Percentiles rank a stretch among this genome's conserved stretches.
Evolutionary conservation across 1,139 yeast genomes (phyloP).

Genomic region (Saccharomyces uvarum): DNA sequence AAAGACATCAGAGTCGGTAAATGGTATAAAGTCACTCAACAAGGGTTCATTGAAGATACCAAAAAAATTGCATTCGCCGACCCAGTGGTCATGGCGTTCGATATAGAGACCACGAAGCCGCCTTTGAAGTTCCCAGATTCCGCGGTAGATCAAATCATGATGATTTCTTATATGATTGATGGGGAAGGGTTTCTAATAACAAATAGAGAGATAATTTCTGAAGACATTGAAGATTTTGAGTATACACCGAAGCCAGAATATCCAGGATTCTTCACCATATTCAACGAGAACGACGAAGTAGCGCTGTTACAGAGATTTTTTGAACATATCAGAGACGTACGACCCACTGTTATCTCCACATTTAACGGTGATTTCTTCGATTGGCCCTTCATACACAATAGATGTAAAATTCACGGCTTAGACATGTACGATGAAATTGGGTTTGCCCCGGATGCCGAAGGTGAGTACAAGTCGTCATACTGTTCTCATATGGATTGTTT

Average conservation of each 20-base stretch:
- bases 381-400: slow-evolving; percentile 95
- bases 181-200: slow-evolving; percentile 94
- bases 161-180: slow-evolving; percentile 98
- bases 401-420: slow-evolving; percentile 76
- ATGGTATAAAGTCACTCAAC: slow-evolving; percentile 82
- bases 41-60: slow-evolving; percentile 47
- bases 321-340: slow-evolving; percentile 80
- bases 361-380: slow-evolving; percentile 98
- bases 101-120: slow-evolving; percentile 95
- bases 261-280: slow-evolving; percentile 82
- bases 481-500: slow-evolving; percentile 97
- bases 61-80: slow-evolving; percentile 92
- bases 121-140: slow-evolving; percentile 95
- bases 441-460: slow-evolving; percentile 81
- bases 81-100: slow-evolving; percentile 93
- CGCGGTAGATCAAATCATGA: slow-evolving; percentile 89
- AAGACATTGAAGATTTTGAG: slow-evolving; percentile 94
- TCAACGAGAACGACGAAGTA: slow-evolving; percentile 82
- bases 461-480: slow-evolving; percentile 84
- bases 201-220: slow-evolving; percentile 86
- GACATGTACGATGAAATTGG: slow-evolving; percentile 94
- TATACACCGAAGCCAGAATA: slow-evolving; percentile 96
- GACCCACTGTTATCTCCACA: slow-evolving; percentile 93
- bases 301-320: slow-evolving; percentile 68
- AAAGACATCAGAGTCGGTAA: slow-evolving; percentile 81